Base-by-base conservation (phyloP, 148 eudicot genomes). In the Oxyria digyna region DNA sequence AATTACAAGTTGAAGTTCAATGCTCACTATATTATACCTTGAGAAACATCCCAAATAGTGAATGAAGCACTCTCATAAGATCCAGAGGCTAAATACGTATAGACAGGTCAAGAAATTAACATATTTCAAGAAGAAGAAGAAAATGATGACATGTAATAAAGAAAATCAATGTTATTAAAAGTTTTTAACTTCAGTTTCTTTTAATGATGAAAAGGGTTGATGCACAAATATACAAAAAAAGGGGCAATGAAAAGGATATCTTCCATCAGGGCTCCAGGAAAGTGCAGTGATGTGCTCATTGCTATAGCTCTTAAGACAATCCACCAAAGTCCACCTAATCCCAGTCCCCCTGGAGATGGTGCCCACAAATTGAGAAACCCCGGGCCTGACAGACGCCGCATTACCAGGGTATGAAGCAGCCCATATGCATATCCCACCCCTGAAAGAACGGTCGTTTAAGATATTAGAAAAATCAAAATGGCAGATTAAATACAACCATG, bases 221-320 rank as follows among this genome's bases (percentile, higher is more conserved):
- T 68, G 38, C 68, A 63, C 8, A 72, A 6, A 13, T 37, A 64
- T 9, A 49, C 8, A 12, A 15, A 40, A 17, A 3, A 40, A 20
- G 41, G 24, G 23, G 67, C 14, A 63, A 31, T 9, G 45, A 6
- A 40, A 62, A 73, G 99, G 99, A 94, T 94, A 95, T 91, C 97
- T 87, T 81, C 99, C 99, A 85, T 95, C 89, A 67, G 99, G 99
- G 74, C 99, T 91, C 97, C 99, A 95, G 21, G 97, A 88, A 68
- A 95, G 89, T 43, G 99, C 89, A 77, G 79, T 91, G 46, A 85
- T 91, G 79, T 85, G 89, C 77, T 88, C 96, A 77, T 79, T 82
- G 75, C 79, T 80, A 29, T 62, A 80, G 76, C 96, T 85, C 78
- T 76, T 86, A 29, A 95, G 91, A 81, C 87, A 88, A 81, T 95